Base-by-base conservation (phyloP, 2,329 filamentous ascomycete species). In the Neonectria coccinea region DNA sequence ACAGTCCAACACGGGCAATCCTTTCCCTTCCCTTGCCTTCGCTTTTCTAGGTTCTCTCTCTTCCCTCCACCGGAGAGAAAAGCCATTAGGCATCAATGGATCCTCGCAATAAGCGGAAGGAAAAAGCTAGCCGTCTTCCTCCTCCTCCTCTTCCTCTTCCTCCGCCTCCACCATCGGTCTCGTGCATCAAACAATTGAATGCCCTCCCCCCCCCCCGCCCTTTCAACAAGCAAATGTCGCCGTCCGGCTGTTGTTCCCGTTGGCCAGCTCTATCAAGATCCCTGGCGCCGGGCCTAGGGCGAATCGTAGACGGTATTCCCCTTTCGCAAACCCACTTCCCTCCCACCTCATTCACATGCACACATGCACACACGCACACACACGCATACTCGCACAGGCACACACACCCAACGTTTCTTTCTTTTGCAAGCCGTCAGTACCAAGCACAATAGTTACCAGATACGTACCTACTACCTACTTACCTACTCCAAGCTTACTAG, bases 211-310 rank as follows among this genome's bases (percentile, higher is more conserved):
- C 29, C 36, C 16, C 14, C 45, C 16, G n/a, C n/a, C n/a, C n/a
- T n/a, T n/a, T n/a, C n/a, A 27, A n/a, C 25, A 50, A 31, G 27
- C 39, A 29, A 29, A 52, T 36, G 48, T 53, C 39, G 56, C 67
- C 69, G 65, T 73, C 80, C 76, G 80, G 75, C 76, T 79, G 71
- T 66, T 74, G 70, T 80, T 83, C 80, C 80, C 79, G 81, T 81
- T 83, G 81, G 81, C 74, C 78, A 78, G 77, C 63, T 75, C 75
- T 66, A 65, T 64, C 67, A 64, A 57, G 61, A 74, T 71, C 72
- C 74, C 67, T 73, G 70, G 56, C 63, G 50, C 62, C 61, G 59
- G 52, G 62, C 51, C 59, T 65, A 62, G 64, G 61, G 59, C 50
- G 53, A 57, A 36, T 45, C 42, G 47, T 50, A 16, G 47, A 50